Evolutionary conservation across 1,139 yeast genomes (phyloP).

Genomic region (Geotrichum europaeum): DNA sequence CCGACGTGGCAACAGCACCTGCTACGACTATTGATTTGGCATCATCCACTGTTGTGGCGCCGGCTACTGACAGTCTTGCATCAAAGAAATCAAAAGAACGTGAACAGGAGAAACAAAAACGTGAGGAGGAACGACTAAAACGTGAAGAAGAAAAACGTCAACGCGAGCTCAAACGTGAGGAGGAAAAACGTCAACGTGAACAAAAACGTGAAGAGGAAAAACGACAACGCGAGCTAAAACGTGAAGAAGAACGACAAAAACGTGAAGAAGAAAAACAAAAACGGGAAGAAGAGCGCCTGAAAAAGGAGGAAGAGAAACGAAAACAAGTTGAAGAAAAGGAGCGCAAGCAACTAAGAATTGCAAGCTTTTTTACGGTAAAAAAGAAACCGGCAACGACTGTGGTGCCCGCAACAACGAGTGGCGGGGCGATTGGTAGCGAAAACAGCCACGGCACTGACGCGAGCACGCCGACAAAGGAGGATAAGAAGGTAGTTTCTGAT

Average conservation of each 20-base stretch:
- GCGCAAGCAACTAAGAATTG: slow-evolving; percentile 14
- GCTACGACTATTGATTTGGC: not conserved
- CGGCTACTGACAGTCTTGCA: not conserved
- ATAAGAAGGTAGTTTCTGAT: not conserved
- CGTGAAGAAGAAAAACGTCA: slow-evolving; percentile 10
- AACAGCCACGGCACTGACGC: not conserved
- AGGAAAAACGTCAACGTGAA: slow-evolving; percentile 9
- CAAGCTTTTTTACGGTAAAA: slow-evolving; percentile 15
- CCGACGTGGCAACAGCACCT: not conserved
- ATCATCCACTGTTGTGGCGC: not conserved
- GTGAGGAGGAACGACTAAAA: not conserved
- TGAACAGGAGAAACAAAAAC: slow-evolving; percentile 1
- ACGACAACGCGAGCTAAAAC: not conserved
- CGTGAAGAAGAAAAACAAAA: slow-evolving; percentile 11
- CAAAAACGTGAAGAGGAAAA: not conserved
- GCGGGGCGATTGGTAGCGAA: not conserved
- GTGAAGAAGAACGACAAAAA: slow-evolving; percentile 1
- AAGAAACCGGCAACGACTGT: not conserved
- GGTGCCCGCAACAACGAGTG: not conserved
- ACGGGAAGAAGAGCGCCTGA: slow-evolving; percentile 7
- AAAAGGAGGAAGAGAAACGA: slow-evolving; percentile 14
- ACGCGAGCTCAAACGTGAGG: slow-evolving; percentile 8
- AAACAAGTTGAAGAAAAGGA: slow-evolving; percentile 12
- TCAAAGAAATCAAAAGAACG: not conserved
- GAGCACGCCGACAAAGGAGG: not conserved